Base-by-base conservation (phyloP, 129 eudicot species). In the Tagetes erecta region DNA sequence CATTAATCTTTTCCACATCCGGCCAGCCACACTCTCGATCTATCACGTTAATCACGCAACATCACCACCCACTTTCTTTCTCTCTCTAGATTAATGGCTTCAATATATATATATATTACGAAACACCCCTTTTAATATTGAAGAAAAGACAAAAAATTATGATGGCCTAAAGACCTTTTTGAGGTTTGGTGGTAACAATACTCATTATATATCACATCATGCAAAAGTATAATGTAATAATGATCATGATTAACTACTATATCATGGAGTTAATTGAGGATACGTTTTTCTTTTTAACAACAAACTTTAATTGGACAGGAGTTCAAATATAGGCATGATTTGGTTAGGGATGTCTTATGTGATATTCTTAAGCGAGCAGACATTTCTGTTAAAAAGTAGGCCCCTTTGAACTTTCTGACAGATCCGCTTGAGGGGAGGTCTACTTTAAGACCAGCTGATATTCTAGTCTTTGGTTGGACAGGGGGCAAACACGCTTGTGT, bases 41-140 rank as follows among this genome's bases (percentile, higher is more conserved):
- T 68, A 62, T 84, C 88, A 84, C 88, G 88, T 81, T 84, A 66
- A 76, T 80, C 88, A 77, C 77, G 83, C 75, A 59, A 12, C 64
- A 40, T 13, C 82, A 40, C 64, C 70, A 64, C 81, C 70, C 14
- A 20, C 13, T 35, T 62, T 52, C 68, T 36, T 35, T 69, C 57
- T 56, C 79, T 74, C 76, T 47, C 75, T 46, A 55, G 58, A 41
- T 74, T 33, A 74, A 64, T 42, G 58, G 57, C 42, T 72, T 31
- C 11, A 31, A 27, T 42, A 72, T n/a, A 72, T 56, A n/a, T n/a
- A n/a, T n/a, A n/a, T n/a, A n/a, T 72, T 72, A 53, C 47, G 74
- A 39, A 39, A 55, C n/a, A 46, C 38, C 71, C 76, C 64, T 62
- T 69, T 46, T 68, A 41, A 30, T 58, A 59, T 31, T 8, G 47